These are phyloP conservation scores for Salicornia ramosissima DNA, from an alignment of 148 eudicot species.

Conservation along the genomic window DNA sequence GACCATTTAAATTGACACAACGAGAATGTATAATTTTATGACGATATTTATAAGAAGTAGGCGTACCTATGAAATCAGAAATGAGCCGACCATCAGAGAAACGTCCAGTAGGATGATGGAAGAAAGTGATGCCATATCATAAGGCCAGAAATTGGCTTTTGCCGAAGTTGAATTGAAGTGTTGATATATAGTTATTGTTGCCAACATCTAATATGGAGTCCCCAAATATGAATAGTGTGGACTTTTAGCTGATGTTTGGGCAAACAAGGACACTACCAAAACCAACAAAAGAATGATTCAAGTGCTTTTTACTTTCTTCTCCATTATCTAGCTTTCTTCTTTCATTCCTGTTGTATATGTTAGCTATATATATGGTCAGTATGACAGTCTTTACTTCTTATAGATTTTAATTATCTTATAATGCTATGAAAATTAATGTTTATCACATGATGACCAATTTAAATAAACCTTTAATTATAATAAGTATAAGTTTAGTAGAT, in stretches of 20 bases:
- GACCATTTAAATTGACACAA: too few relatives aligned
- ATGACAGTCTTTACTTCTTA: too few relatives aligned
- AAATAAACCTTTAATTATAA: too few relatives aligned
- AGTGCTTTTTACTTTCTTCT: neutral
- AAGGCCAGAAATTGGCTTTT: slow-evolving; percentile 56
- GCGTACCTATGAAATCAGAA: slow-evolving; percentile 51
- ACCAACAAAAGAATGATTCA: neutral
- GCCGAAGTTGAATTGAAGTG: slow-evolving; percentile 34
- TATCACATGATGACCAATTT: too few relatives aligned
- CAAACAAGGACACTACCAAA: neutral
- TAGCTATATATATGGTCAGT: too few relatives aligned
- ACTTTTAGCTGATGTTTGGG: neutral
- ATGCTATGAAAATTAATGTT: too few relatives aligned
- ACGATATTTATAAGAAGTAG: neutral
- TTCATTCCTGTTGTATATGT: neutral
- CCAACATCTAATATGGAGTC: slow-evolving; percentile 61
- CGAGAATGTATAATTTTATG: too few relatives aligned
- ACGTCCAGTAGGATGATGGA: slow-evolving; percentile 48
- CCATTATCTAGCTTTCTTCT: neutral
- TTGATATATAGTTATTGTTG: slow-evolving; percentile 61
- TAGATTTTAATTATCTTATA: too few relatives aligned
- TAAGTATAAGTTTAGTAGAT: too few relatives aligned
- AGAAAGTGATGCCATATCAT: slow-evolving; percentile 56
- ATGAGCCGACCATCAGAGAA: slow-evolving; percentile 58
- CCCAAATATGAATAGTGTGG: slow-evolving; percentile 54